Conservation (phyloP, 257 asterid genomes). For the Solanum verrucosum region DNA sequence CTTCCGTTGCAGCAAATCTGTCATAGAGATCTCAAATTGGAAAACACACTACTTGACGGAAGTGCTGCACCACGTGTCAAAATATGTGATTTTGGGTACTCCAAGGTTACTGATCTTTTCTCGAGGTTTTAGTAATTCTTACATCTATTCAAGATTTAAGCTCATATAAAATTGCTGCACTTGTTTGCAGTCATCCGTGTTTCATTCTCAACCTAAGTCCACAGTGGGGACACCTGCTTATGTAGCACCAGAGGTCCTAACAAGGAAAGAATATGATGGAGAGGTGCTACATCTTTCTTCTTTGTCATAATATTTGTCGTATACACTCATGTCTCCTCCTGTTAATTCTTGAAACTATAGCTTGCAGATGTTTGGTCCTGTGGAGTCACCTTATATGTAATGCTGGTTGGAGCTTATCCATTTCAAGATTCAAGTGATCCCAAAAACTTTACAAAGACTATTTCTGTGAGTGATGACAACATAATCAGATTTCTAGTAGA, state of each 20-base stretch:
- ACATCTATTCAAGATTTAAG: neutral
- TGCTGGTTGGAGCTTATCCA: conserved; percentile 36
- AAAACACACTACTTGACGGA: conserved; percentile 30
- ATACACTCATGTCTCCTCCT: neutral
- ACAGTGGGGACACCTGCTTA: conserved; percentile 41
- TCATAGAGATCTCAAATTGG: conserved; percentile 43
- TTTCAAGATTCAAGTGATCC: conserved; percentile 33
- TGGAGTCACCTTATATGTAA: conserved; percentile 35
- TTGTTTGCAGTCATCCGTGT: conserved; percentile 25
- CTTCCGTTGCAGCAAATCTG: conserved; percentile 27
- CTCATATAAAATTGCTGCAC: neutral
- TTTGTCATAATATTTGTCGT: neutral
- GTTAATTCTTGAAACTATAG: conserved; percentile 8
- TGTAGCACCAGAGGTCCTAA: conserved; percentile 35
- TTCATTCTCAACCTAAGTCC: conserved; percentile 41
- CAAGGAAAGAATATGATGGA: conserved; percentile 37
- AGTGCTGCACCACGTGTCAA: conserved; percentile 35
- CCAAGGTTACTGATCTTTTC: conserved; percentile 17
- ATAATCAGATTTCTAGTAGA: neutral
- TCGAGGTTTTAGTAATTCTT: neutral
- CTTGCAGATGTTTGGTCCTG: conserved; percentile 47
- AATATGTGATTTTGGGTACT: conserved; percentile 41
- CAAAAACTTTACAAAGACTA: conserved; percentile 22
- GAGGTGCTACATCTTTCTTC: conserved; percentile 12
- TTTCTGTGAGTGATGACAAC: conserved; percentile 18